phyloP scores from a whole-genome alignment of 2,329 filamentous ascomycete genomes.

The Orbilia javanica region DNA sequence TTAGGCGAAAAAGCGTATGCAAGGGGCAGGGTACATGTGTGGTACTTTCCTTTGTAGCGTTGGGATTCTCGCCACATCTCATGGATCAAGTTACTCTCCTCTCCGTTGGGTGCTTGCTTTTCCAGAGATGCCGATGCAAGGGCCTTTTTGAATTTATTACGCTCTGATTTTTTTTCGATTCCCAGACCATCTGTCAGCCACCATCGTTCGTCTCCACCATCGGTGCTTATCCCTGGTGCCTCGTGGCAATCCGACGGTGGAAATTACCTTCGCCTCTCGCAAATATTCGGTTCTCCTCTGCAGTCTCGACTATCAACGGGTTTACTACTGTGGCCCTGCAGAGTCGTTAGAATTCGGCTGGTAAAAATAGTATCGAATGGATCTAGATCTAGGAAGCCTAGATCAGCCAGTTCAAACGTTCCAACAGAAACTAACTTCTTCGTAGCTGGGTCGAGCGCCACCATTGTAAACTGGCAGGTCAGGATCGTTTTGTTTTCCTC shows the following conservation, averaged over 20 bases:
- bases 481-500: slow-evolving; percentile 75
- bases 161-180: slow-evolving; percentile 43
- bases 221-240: slow-evolving; percentile 17
- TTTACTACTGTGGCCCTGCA: slow-evolving; percentile 73
- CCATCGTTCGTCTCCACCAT: not conserved
- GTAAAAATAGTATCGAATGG: slow-evolving; percentile 27
- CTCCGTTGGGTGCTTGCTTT: slow-evolving; percentile 76
- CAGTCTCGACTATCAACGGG: slow-evolving; percentile 73
- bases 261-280: slow-evolving; percentile 72
- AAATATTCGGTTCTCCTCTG: slow-evolving; percentile 75
- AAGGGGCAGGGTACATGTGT: slow-evolving; percentile 28
- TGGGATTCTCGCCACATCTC: slow-evolving; percentile 78
- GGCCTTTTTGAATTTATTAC: slow-evolving; percentile 76
- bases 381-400: not conserved
- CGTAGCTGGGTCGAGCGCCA: slow-evolving; percentile 76
- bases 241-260: slow-evolving; percentile 12
- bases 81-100: slow-evolving; percentile 79
- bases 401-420: no score
- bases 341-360: slow-evolving; percentile 4
- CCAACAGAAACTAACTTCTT: slow-evolving; percentile 69
- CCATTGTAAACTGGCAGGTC: slow-evolving; percentile 83
- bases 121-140: slow-evolving; percentile 73
- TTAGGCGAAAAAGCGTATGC: slow-evolving; percentile 20
- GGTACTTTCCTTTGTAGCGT: slow-evolving; percentile 71
- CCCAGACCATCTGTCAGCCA: slow-evolving; percentile 19